Conservation (phyloP, 1,284 basidiomycete genomes). For the Volvariella surrecta region DNA sequence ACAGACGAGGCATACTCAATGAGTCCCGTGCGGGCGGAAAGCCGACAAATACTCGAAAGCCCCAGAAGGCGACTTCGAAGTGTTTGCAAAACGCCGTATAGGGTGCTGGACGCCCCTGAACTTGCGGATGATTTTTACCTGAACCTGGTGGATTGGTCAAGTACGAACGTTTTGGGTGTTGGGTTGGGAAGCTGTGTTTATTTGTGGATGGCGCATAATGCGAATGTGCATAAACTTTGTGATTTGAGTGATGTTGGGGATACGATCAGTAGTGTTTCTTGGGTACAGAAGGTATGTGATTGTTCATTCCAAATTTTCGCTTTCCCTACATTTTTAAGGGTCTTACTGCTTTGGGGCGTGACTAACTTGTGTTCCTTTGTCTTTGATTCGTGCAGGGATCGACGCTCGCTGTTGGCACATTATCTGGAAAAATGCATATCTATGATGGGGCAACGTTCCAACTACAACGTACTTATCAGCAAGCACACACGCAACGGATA, state of each 20-base stretch:
- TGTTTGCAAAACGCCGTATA: constrained; percentile 93
- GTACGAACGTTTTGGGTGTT: constrained; percentile 90
- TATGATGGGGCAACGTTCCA: constrained; percentile 86
- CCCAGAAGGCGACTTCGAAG: constrained; percentile 76
- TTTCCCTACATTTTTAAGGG: neutral
- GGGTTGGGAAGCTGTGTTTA: constrained; percentile 92
- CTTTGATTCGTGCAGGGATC: constrained; percentile 60
- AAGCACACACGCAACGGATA: constrained; percentile 84
- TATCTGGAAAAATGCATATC: constrained; percentile 83
- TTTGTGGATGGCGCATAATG: constrained; percentile 94
- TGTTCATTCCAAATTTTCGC: constrained; percentile 4
- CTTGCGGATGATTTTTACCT: constrained; percentile 98
- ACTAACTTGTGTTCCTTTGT: neutral
- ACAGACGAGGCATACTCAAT: constrained; percentile 85
- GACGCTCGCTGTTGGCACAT: constrained; percentile 88
- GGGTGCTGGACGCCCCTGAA: constrained; percentile 96
- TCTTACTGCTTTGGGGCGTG: neutral
- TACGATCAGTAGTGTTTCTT: constrained; percentile 79
- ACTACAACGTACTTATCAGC: constrained; percentile 77
- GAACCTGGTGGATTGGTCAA: constrained; percentile 97
- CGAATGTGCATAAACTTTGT: constrained; percentile 86
- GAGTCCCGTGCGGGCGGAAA: constrained; percentile 83
- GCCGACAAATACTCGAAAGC: constrained; percentile 77
- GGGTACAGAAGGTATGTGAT: constrained; percentile 76
- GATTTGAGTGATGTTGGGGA: constrained; percentile 63